phyloP scores from a whole-genome alignment of 129 eudicot genomes.

The Arctium minus region DNA sequence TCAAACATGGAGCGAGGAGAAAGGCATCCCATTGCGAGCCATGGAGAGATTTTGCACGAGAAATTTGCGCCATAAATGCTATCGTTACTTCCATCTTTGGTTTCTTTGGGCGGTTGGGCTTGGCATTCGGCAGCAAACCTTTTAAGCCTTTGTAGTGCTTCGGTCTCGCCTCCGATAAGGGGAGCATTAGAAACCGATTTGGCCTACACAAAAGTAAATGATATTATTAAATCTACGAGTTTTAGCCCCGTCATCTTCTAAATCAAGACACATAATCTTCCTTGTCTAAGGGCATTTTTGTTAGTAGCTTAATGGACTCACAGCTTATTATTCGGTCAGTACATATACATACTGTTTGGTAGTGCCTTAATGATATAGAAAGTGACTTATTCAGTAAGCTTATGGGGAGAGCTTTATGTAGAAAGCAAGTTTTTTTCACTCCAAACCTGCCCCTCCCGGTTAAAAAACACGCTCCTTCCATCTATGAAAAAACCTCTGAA shows the following conservation, averaged over 20 bases:
- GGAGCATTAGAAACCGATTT: conserved; percentile 65
- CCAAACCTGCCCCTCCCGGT: too few species aligned
- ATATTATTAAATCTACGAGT: background rate
- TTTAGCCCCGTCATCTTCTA: background rate
- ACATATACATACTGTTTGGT: too few species aligned
- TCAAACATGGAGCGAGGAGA: conserved; percentile 93
- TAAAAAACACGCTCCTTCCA: too few species aligned
- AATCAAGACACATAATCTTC: background rate
- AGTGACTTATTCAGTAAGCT: too few species aligned
- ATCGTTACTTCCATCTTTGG: conserved; percentile 55
- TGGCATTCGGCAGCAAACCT: conserved; percentile 78
- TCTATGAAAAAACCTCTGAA: too few species aligned
- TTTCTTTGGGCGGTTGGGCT: conserved; percentile 62
- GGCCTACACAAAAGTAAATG: conserved; percentile 35
- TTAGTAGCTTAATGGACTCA: too few species aligned
- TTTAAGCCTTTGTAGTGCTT: conserved; percentile 75
- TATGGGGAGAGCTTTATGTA: too few species aligned
- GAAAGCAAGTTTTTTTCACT: too few species aligned
- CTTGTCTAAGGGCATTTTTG: background rate
- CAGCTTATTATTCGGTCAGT: too few species aligned
- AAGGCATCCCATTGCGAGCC: conserved; percentile 91
- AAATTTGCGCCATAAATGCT: conserved; percentile 92
- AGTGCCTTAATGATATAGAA: too few species aligned
- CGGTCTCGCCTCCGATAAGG: conserved; percentile 86
- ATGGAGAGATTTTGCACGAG: conserved; percentile 94